Percentiles rank a stretch among this genome's conserved stretches.
Evolutionary conservation across 2,329 filamentous ascomycete species (phyloP).

Genomic region (Pseudocercospora vitis): DNA sequence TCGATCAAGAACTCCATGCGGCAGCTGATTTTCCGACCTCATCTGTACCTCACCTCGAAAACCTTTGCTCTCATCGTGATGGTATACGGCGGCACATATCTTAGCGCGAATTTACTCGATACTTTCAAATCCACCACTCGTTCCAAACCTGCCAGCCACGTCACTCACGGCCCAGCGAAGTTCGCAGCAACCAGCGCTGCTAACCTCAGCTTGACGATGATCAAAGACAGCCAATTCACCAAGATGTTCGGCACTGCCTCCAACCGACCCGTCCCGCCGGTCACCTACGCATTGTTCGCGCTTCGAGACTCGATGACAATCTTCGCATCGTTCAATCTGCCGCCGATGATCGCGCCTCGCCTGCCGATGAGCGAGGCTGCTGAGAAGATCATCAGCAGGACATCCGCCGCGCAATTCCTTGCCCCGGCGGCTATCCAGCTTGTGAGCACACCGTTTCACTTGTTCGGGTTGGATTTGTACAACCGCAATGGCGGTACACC

Average conservation of each 20-base stretch:
- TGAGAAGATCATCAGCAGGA: conserved; percentile 52
- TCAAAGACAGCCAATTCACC: conserved; percentile 86
- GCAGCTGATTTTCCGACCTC: conserved; percentile 60
- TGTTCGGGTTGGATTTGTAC: conserved; percentile 83
- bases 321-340: conserved; percentile 89
- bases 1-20: conserved; percentile 62
- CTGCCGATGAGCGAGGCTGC: conserved; percentile 52
- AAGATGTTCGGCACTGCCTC: conserved; percentile 70
- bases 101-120: conserved; percentile 84
- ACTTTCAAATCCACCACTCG: conserved; percentile 68
- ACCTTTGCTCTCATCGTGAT: conserved; percentile 67
- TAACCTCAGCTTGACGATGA: conserved; percentile 82
- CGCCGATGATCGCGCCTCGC: conserved; percentile 70
- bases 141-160: conserved; percentile 57
- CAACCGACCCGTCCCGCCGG: conserved; percentile 59
- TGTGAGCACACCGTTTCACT: conserved; percentile 76
- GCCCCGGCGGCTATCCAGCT: conserved; percentile 79
- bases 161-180: conserved; percentile 74
- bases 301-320: conserved; percentile 83
- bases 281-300: conserved; percentile 77
- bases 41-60: conserved; percentile 61
- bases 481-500: conserved; percentile 60
- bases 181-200: conserved; percentile 78
- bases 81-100: conserved; percentile 85
- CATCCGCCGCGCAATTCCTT: conserved; percentile 69